Evolutionary conservation across 352 stramenopile species (phyloP).

Genomic region (Blastocystis sp.): DNA sequence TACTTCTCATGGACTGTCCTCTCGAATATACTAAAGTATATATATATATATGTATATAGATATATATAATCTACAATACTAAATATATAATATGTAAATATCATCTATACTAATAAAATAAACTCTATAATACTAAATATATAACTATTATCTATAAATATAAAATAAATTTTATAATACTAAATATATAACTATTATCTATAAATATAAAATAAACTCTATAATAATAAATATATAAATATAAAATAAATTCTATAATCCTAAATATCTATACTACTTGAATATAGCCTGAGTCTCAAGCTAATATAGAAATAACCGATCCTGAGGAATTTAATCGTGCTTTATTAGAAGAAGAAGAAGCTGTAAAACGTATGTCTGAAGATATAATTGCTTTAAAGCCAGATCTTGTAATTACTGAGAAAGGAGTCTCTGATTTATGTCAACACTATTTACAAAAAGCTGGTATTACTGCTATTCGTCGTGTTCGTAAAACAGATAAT

Average conservation of each 20-base stretch:
- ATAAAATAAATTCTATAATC: too few relatives aligned
- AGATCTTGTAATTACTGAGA: conserved; percentile 98
- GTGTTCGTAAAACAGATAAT: conserved; percentile 97
- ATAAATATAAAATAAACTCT: too few relatives aligned
- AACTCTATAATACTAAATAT: too few relatives aligned
- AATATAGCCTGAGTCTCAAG: conserved; percentile 91
- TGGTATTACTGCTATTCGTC: conserved; percentile 89
- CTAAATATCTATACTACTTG: too few relatives aligned
- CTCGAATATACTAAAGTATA: conserved; percentile 99
- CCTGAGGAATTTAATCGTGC: conserved; percentile 94
- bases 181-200: too few relatives aligned
- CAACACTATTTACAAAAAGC: conserved; percentile 98
- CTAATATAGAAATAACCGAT: conserved; percentile 93
- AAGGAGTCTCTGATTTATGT: conserved; percentile 92
- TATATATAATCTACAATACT: too few relatives aligned
- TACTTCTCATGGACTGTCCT: conserved; percentile 89
- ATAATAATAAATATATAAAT: too few relatives aligned
- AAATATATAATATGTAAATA: too few relatives aligned
- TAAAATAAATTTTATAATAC: too few relatives aligned
- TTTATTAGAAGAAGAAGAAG: conserved; percentile 93
- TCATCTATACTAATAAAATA: too few relatives aligned
- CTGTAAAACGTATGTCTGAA: conserved; percentile 94
- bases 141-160: too few relatives aligned
- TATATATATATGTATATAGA: too few relatives aligned
- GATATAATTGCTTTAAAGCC: conserved; percentile 86